These are phyloP conservation scores for Ophiostoma piceae DNA, from an alignment of 2,329 filamentous ascomycete species.

Conservation along the genomic window DNA sequence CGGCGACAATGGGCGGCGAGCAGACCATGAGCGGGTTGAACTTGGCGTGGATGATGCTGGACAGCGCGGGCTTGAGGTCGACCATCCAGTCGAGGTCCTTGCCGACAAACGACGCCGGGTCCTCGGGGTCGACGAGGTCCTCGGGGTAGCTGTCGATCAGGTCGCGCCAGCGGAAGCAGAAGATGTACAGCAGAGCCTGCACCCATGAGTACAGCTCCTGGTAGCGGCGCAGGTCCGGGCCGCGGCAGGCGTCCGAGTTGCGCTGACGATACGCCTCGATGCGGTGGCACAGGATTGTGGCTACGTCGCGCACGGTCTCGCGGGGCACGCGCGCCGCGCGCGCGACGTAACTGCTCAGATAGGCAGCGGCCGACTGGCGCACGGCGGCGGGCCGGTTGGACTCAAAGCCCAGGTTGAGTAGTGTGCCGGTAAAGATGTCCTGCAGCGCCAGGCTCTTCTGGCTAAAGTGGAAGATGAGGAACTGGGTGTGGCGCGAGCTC, in stretches of 20 bases:
- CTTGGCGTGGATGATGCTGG: slow-evolving; percentile 73
- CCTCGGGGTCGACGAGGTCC: slow-evolving; percentile 57
- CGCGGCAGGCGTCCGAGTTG: slow-evolving; percentile 69
- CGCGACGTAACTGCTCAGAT: slow-evolving; percentile 90
- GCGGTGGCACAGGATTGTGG: slow-evolving; percentile 70
- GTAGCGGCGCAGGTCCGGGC: slow-evolving; percentile 80
- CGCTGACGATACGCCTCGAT: slow-evolving; percentile 68
- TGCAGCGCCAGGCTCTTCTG: slow-evolving; percentile 74
- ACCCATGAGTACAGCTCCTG: slow-evolving; percentile 79
- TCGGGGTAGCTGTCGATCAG: slow-evolving; percentile 61
- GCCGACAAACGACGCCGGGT: slow-evolving; percentile 55
- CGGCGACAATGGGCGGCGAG: slow-evolving; percentile 79
- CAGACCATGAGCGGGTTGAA: slow-evolving; percentile 96
- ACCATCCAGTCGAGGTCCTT: slow-evolving; percentile 75
- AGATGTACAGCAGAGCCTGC: slow-evolving; percentile 90
- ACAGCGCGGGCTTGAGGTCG: slow-evolving; percentile 67
- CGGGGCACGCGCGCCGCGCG: slow-evolving; percentile 76
- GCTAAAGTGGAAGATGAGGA: slow-evolving; percentile 91
- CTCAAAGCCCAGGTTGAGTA: slow-evolving; percentile 67
- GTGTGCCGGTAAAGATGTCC: slow-evolving; percentile 74
- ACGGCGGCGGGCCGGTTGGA: slow-evolving; percentile 64
- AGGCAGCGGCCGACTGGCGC: slow-evolving; percentile 81
- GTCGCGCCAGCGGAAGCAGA: slow-evolving; percentile 97
- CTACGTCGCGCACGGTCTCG: slow-evolving; percentile 73
- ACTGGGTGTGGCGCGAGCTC: slow-evolving; percentile 88